Evolutionary conservation across 1,284 basidiomycete species (phyloP).

Genomic region (Neonothopanus nambi): DNA sequence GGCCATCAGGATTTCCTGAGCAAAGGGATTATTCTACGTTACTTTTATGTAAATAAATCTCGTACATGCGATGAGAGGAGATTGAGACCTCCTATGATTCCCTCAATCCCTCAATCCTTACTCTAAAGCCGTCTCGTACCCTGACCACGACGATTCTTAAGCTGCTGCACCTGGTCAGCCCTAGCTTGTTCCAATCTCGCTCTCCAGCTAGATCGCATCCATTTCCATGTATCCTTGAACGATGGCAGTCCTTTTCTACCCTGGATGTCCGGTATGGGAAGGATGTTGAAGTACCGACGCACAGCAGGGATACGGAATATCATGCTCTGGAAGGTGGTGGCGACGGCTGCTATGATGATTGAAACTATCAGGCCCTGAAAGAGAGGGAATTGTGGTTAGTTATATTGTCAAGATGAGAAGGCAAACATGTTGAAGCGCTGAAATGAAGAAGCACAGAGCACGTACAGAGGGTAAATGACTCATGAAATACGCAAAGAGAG

Average conservation of each 20-base stretch:
- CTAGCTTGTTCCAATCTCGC: neutral
- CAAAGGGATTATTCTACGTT: too few species aligned
- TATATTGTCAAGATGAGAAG: too few species aligned
- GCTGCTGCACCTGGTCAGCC: too few species aligned
- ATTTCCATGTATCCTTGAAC: constrained; percentile 6
- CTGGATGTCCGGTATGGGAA: neutral
- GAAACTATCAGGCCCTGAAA: constrained; percentile 12
- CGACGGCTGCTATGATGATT: constrained; percentile 4
- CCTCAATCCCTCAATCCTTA: too few species aligned
- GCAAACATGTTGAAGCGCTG: neutral
- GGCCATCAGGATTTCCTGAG: too few species aligned
- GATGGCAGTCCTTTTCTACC: constrained; percentile 8
- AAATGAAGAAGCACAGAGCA: neutral
- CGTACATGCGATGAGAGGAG: too few species aligned
- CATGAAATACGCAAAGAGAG: constrained; percentile 14
- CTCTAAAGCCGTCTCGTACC: too few species aligned
- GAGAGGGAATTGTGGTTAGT: neutral
- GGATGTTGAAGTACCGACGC: constrained; percentile 8
- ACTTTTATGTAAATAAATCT: too few species aligned
- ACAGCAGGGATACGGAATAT: constrained; percentile 10
- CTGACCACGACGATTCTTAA: too few species aligned
- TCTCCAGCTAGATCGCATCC: neutral
- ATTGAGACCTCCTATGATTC: too few species aligned
- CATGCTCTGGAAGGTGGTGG: constrained; percentile 5
- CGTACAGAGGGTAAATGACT: constrained; percentile 13